Base-by-base conservation (phyloP, 2,329 filamentous ascomycete genomes). In the Cryphonectria nitschkei region DNA sequence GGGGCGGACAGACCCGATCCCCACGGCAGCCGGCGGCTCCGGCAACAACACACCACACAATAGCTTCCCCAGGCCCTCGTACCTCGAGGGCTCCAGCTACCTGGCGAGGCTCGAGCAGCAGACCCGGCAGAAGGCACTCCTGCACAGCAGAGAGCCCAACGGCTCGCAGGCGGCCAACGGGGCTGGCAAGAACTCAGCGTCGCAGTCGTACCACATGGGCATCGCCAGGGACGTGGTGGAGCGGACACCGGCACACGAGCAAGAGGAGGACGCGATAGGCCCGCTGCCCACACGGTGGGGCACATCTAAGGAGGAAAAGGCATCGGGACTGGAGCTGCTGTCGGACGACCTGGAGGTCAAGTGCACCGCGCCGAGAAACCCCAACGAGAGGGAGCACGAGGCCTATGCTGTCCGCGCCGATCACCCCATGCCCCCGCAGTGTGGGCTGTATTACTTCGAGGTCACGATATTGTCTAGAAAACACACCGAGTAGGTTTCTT, bases 391-490 rank as follows among this genome's bases (percentile, higher is more conserved):
- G 66, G 88, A 90, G 9, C 84, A 92, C 77, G 96, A 98, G 79
- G 93, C 94, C 26, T 94, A 90, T 50, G 89, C 93, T 16, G 90
- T 97, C 70, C 90, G 96, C 69, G 89, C 95, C 39, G 92, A 99
- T 79, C 86, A 94, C 79, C 88, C 90, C 65, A 98, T 98, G 89
- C 94, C 96, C 4, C 86, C 90, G 50, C 92, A 97, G 77, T 96
- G 93, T 75, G 96, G 96, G 1, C 91, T 99, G 72, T 99, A 97
- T 80, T 99, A 99, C 80, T 99, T 90, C 78, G 96, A 99, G 79
- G 86, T 92, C 34, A 81, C 81, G 22, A 83, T 89, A 64, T 70
- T 87, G 37, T 81, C 83, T 22, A 84, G 82, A 67, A 87, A 85
- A 76, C 81, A 82, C 73, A 86, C 88, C 60, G 87, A 89, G 86